Evolutionary conservation across 148 eudicot species (phyloP), one percentile per base, ranked within the genome.

Genomic region (Rhododendron vialii): DNA sequence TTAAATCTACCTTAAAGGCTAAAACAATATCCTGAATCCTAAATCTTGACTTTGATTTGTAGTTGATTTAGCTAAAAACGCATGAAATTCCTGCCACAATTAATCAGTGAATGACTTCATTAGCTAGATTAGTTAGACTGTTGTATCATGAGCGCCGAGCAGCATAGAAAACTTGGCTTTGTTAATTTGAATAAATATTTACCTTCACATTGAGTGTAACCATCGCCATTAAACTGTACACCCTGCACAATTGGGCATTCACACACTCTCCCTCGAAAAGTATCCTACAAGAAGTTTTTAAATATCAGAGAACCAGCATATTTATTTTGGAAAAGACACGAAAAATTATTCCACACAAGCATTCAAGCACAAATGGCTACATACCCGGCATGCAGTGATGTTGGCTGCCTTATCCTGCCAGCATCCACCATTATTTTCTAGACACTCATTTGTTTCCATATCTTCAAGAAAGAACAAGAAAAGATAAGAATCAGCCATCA

Each of bases 381-480:
- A 78, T 90, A 96, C 99, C 94, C 93, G 94, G 92, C 99, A 96
- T 61, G 99, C 98, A 80, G 99, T 93, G 84, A 96, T 88, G 84
- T 95, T 96, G 78, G 91, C 85, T 86, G 87, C 77, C 88, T 89
- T 95, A 87, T 96, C 96, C 85, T 92, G 87, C 99, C 99, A 96
- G 90, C 99, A 96, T 82, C 99, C 99, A 18, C 99, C 99, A 88
- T 97, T 94, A 89, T 93, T 92, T 82, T 90, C 92, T 47, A 94
- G 85, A 90, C 99, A 97, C 91, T 97, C 96, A 82, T 95, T 95
- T 79, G 98, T 96, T 93, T 97, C 95, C 55, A 97, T 88, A 84
- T 92, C 99, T 96, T 93, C 74, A 86, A 78, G 41, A 80, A 67
- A 41, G 38, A 51, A 57, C 47, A 9, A 69, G 41, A 55, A 36